Evolutionary conservation across 116 monocot species (phyloP), one percentile per base, ranked within the genome.

Genomic region (Dioscorea cayenensis): DNA sequence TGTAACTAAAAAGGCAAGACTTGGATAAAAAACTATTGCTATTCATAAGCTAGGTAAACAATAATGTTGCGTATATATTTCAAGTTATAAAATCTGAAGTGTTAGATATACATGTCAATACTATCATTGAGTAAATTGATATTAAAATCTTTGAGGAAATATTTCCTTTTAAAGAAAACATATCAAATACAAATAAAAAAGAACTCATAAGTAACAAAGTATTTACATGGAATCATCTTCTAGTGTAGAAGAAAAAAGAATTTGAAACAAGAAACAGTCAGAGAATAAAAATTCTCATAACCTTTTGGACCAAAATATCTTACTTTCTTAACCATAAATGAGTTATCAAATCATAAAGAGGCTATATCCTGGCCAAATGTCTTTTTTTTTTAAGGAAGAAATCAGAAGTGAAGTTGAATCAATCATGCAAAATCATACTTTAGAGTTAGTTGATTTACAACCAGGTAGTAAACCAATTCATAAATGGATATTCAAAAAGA

Each of bases 91-190:
- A 51, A 11, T 69, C 51, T 67, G 55, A 55, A 2, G 16, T 17
- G 3, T 55, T 17, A 6, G 55, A 55, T 55, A 55, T 55, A 6
- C 63, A 20, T 63, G 63, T 63, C 22, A 69, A 69, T 52, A 51
- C 51, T n/a, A 69, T 69, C 5, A 69, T 51, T 20, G 69, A 69
- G 27, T 51, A 21, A 23, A 20, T 49, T 51, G 28, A 69, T 69
- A 51, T 23, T 14, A n/a, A 51, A 9, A 51, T 51, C 28, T 51
- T 69, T 52, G 51, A 69, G 27, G 28, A 69, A 6, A 37, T 38
- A 67, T n/a, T 67, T 67, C 14, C 16, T 14, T 67, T 2, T 14
- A 36, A 18, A n/a, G 37, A n/a, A 43, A 13, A 36, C n/a, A 43
- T 5, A 20, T 16, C n/a, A 0, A 14, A 43, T 5, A 16, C 17